Conservation (phyloP, 2,329 filamentous ascomycete species). For the Byssochlamys sp. region DNA sequence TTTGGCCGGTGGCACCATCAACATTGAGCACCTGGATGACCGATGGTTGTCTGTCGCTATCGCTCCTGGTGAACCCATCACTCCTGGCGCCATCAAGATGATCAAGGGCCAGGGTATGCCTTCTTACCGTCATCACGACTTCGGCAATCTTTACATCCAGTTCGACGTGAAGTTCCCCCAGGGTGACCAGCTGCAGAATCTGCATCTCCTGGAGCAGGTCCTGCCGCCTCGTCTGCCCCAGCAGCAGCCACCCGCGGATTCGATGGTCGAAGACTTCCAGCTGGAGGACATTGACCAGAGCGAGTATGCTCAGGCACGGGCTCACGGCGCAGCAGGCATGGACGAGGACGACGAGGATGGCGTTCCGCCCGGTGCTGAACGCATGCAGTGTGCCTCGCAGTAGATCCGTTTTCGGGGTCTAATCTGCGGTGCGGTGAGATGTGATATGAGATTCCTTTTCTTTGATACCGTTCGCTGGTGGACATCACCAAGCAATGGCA, state of each 20-base stretch:
- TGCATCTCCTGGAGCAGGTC: constrained; percentile 70
- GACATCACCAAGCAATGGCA: background rate
- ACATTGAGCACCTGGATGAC: constrained; percentile 92
- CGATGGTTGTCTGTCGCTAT: constrained; percentile 93
- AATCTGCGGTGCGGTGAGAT: background rate
- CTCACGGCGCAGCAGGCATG: constrained; percentile 53
- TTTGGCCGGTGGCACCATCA: constrained; percentile 79
- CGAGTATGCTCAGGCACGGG: constrained; percentile 54
- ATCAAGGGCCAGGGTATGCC: constrained; percentile 97
- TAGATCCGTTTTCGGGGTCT: constrained; percentile 20
- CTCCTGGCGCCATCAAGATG: constrained; percentile 81
- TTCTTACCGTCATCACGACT: constrained; percentile 85
- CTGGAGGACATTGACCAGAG: constrained; percentile 74
- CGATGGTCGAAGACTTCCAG: constrained; percentile 82
- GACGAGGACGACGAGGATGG: constrained; percentile 61
- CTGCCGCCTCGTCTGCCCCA: constrained; percentile 64
- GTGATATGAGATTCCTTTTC: constrained; percentile 21
- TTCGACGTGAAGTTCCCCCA: constrained; percentile 97
- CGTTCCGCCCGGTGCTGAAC: constrained; percentile 39
- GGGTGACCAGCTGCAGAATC: constrained; percentile 58
- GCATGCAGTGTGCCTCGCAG: constrained; percentile 45
- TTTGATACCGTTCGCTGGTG: constrained; percentile 25
- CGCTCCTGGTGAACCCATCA: constrained; percentile 85
- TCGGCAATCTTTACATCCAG: constrained; percentile 91
- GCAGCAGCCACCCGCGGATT: constrained; percentile 62